Conservation (phyloP, 2,329 filamentous ascomycete species). For the Xylaria multiplex region DNA sequence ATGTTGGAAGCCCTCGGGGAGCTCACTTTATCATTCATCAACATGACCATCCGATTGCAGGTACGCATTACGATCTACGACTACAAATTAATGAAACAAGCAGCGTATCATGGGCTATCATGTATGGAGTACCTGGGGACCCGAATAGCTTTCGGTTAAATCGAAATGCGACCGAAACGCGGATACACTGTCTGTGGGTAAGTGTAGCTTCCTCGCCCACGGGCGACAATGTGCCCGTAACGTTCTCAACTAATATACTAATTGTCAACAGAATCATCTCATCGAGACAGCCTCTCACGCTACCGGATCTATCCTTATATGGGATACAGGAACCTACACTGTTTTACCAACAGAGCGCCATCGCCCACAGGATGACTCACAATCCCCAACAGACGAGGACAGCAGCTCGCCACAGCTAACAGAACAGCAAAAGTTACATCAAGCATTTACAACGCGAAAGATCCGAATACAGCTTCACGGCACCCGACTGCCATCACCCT, state of each 20-base stretch:
- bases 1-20: conserved; percentile 48
- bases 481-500: conserved; percentile 61
- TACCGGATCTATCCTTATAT: conserved; percentile 69
- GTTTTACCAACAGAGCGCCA: conserved; percentile 56
- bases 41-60: conserved; percentile 76
- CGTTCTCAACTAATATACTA: conserved; percentile 3
- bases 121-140: conserved; percentile 70
- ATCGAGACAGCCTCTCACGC: conserved; percentile 65
- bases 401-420: conserved; percentile 44
- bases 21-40: conserved; percentile 77
- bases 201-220: conserved; percentile 26
- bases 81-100: conserved; percentile 75
- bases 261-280: conserved; percentile 63
- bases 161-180: conserved; percentile 70
- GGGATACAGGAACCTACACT: conserved; percentile 70
- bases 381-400: conserved; percentile 48
- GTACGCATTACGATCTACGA: conserved; percentile 74
- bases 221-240: not conserved
- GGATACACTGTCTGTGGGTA: conserved; percentile 69
- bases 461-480: conserved; percentile 67
- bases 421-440: conserved; percentile 60
- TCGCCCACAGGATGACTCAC: conserved; percentile 45
- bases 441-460: conserved; percentile 64
- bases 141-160: conserved; percentile 64
- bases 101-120: conserved; percentile 71